phyloP scores from a whole-genome alignment of 129 eudicot genomes.

The Artemisia annua region DNA sequence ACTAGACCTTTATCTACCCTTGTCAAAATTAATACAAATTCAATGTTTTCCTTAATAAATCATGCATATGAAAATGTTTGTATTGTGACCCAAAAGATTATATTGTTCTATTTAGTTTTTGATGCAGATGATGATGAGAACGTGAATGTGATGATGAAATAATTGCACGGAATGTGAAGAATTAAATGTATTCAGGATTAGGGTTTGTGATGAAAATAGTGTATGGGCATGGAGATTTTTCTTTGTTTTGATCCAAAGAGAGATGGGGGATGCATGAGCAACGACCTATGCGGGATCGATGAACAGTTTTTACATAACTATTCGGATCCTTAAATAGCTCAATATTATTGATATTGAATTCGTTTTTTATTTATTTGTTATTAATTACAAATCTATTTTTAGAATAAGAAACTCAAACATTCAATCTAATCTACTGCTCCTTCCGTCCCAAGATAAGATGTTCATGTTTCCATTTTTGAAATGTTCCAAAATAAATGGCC shows the following conservation, averaged over 20 bases:
- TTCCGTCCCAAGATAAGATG: too few species aligned
- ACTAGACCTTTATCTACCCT: background rate
- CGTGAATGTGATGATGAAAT: background rate
- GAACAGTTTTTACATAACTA: too few species aligned
- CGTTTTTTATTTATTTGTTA: too few species aligned
- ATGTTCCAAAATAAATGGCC: too few species aligned
- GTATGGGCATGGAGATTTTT: constrained; percentile 1
- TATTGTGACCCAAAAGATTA: background rate
- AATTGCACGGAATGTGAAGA: background rate
- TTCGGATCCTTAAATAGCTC: too few species aligned
- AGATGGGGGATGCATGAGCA: too few species aligned
- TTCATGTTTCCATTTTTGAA: too few species aligned
- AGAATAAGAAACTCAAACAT: too few species aligned
- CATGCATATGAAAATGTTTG: background rate
- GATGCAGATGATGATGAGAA: background rate
- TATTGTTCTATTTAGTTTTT: background rate
- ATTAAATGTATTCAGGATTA: background rate
- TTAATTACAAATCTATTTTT: too few species aligned
- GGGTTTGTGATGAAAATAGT: constrained; percentile 7
- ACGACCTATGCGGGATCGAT: too few species aligned
- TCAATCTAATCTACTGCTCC: too few species aligned
- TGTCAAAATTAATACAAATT: background rate
- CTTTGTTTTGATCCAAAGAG: background rate
- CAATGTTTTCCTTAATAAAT: background rate
- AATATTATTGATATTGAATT: too few species aligned